Percentiles rank a stretch among this genome's conserved stretches.
phyloP scores from a whole-genome alignment of 2,329 filamentous ascomycete species.

The Colletotrichum chlorophyti region DNA sequence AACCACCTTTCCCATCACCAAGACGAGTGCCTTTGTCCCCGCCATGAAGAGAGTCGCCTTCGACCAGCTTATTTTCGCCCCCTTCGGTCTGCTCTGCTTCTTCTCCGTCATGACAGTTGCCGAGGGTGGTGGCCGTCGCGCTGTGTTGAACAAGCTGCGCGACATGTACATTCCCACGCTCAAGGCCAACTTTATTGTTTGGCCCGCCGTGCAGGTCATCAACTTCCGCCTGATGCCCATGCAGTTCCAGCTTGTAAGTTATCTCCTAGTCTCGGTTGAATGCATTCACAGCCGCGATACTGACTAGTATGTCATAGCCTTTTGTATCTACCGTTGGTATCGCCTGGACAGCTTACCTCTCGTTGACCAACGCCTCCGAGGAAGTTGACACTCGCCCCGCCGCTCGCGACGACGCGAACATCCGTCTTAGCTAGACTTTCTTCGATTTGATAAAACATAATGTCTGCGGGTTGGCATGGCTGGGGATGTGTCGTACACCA shows the following conservation, averaged over 20 bases:
- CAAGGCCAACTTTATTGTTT: slow-evolving; percentile 94
- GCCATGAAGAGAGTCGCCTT: slow-evolving; percentile 90
- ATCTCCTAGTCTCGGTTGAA: not conserved
- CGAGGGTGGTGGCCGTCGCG: slow-evolving; percentile 86
- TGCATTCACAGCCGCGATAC: not conserved
- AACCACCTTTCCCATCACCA: slow-evolving; percentile 82
- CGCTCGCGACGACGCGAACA: slow-evolving; percentile 37
- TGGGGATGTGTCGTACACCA: not conserved
- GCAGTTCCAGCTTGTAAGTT: slow-evolving; percentile 91
- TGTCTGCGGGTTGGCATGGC: slow-evolving; percentile 4
- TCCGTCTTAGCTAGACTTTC: slow-evolving; percentile 40
- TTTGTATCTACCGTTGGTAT: slow-evolving; percentile 97
- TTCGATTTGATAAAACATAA: not conserved
- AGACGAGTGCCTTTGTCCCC: slow-evolving; percentile 74
- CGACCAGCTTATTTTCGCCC: slow-evolving; percentile 93
- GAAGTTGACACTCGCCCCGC: slow-evolving; percentile 54
- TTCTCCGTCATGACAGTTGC: slow-evolving; percentile 97
- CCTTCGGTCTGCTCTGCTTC: slow-evolving; percentile 84
- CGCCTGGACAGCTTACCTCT: slow-evolving; percentile 96
- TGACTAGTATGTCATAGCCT: slow-evolving; percentile 62
- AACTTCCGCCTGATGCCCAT: slow-evolving; percentile 97
- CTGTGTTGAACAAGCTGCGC: slow-evolving; percentile 82
- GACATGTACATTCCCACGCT: slow-evolving; percentile 94
- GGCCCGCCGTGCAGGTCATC: slow-evolving; percentile 94
- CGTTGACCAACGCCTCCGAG: slow-evolving; percentile 86